These are phyloP conservation scores for Cercospora sp. DNA, from an alignment of 2,329 filamentous ascomycete species.

Conservation along the genomic window DNA sequence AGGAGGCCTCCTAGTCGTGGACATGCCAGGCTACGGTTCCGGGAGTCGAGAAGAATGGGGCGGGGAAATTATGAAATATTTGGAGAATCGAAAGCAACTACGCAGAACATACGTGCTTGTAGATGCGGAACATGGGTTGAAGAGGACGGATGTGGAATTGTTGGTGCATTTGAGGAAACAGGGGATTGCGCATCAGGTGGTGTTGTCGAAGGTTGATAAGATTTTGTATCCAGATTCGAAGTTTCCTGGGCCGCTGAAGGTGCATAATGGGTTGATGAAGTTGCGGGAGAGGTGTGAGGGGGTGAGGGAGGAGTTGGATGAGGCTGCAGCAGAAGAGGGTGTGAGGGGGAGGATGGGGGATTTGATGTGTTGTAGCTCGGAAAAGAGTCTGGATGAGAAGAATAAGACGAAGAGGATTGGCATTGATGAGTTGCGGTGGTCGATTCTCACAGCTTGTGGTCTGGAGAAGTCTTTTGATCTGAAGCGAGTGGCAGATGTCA, in stretches of 20 bases:
- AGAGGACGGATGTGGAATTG: conserved; percentile 59
- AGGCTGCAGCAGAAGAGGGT: conserved; percentile 38
- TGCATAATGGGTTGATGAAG: conserved; percentile 33
- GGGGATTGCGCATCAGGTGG: conserved; percentile 63
- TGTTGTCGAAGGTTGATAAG: conserved; percentile 67
- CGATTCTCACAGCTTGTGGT: conserved; percentile 62
- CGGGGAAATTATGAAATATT: conserved; percentile 66
- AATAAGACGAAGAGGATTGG: conserved; percentile 58
- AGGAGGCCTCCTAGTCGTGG: conserved; percentile 59
- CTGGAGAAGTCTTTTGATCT: conserved; percentile 43
- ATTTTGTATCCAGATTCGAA: conserved; percentile 44
- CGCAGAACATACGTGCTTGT: conserved; percentile 64
- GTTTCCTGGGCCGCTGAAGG: conserved; percentile 26
- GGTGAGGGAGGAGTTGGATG: conserved; percentile 47
- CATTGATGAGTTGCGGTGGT: conserved; percentile 63
- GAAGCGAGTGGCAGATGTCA: conserved; percentile 3
- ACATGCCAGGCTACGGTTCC: conserved; percentile 71
- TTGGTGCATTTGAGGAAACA: conserved; percentile 56
- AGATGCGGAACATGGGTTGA: conserved; percentile 63
- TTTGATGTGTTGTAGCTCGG: conserved; percentile 59
- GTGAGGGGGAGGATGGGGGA: conserved; percentile 54
- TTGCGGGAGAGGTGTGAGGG: conserved; percentile 44
- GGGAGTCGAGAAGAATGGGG: conserved; percentile 65
- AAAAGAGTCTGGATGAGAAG: conserved; percentile 49
- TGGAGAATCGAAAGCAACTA: conserved; percentile 62